A percentile compares a stretch with the other conserved stretches of the same genome.
phyloP scores from a whole-genome alignment of 2,329 filamentous ascomycete species.

The Pezicula radicicola region DNA sequence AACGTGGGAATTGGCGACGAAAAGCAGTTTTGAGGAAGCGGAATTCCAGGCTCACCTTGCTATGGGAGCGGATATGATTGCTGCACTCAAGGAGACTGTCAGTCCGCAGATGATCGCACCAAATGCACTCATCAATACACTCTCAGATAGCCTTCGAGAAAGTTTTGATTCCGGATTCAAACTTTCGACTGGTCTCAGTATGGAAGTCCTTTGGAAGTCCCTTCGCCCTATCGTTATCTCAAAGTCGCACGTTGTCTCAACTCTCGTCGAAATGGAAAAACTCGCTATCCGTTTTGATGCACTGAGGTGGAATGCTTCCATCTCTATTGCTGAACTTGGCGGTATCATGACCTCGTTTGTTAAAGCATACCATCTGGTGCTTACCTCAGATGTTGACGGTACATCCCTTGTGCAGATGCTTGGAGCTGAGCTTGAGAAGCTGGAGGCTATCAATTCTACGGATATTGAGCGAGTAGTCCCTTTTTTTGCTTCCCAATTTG shows the following conservation, averaged over 20 bases:
- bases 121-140: slow-evolving; percentile 5
- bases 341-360: slow-evolving; percentile 52
- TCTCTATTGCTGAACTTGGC: slow-evolving; percentile 47
- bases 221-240: slow-evolving; percentile 63
- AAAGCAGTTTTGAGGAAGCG: slow-evolving; percentile 54
- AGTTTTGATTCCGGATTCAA: slow-evolving; percentile 70
- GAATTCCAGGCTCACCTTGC: slow-evolving; percentile 61
- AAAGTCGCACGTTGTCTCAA: slow-evolving; percentile 41
- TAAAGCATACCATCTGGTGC: slow-evolving; percentile 53
- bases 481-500: slow-evolving; percentile 54
- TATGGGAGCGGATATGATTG: slow-evolving; percentile 28
- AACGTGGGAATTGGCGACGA: slow-evolving; percentile 46
- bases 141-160: slow-evolving; percentile 40
- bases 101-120: neutral
- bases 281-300: slow-evolving; percentile 59
- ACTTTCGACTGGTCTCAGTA: slow-evolving; percentile 71
- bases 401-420: slow-evolving; percentile 43
- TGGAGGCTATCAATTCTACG: slow-evolving; percentile 44
- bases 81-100: neutral
- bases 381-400: slow-evolving; percentile 34
- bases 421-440: slow-evolving; percentile 45
- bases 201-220: slow-evolving; percentile 74
- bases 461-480: slow-evolving; percentile 40
- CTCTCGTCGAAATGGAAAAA: slow-evolving; percentile 48
- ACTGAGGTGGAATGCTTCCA: slow-evolving; percentile 55